phyloP scores from a whole-genome alignment of 176 grass and related monocot species.

The Otatea glauca region DNA sequence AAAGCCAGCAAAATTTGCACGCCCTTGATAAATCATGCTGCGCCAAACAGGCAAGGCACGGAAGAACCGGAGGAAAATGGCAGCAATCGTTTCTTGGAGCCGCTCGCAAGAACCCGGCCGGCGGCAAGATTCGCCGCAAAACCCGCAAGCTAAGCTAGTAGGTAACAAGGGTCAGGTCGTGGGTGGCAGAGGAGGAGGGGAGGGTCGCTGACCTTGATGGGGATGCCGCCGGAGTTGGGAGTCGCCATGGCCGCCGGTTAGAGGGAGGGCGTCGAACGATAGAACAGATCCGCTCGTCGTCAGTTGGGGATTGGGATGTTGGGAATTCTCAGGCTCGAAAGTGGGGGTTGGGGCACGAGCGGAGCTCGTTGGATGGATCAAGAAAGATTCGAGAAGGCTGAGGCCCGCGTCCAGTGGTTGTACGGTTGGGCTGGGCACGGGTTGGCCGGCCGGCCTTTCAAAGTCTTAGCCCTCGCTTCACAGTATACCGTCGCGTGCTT shows the following conservation, averaged over 20 bases:
- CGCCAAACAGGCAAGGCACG: not conserved
- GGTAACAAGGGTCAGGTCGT: not conserved
- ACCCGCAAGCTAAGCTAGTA: not conserved
- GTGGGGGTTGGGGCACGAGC: not conserved
- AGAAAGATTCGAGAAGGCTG: not conserved
- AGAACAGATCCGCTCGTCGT: slow-evolving; percentile 46
- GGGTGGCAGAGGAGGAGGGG: not conserved
- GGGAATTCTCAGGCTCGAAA: not conserved
- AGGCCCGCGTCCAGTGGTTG: not conserved
- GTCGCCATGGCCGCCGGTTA: slow-evolving; percentile 44
- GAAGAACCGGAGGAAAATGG: not conserved
- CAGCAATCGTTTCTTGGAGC: not conserved
- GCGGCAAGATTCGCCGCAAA: not conserved
- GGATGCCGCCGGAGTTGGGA: slow-evolving; percentile 45
- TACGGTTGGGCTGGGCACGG: no score
- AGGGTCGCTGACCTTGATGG: slow-evolving; percentile 39
- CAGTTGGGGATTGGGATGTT: not conserved
- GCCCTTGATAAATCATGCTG: not conserved
- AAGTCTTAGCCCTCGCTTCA: not conserved
- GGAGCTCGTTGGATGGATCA: not conserved
- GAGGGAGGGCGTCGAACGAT: not conserved
- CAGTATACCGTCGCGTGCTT: no score
- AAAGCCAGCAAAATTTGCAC: not conserved
- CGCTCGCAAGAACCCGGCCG: not conserved
- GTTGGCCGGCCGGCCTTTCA: no score